phyloP scores from a whole-genome alignment of 176 grass and related monocot species.

The Eleusine indica region DNA sequence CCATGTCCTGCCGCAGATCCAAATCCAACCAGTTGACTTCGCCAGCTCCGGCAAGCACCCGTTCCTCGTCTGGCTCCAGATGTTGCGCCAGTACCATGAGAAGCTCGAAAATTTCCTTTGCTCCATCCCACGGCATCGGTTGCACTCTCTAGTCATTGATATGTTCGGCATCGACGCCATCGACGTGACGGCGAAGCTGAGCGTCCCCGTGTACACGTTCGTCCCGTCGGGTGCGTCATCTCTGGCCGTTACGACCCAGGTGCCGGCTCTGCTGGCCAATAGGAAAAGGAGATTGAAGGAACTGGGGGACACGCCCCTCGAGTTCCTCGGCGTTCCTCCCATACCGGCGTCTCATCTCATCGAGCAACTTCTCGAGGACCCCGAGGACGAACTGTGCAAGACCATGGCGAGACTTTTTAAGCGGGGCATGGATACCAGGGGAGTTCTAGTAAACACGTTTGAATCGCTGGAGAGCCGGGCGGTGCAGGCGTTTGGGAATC shows the following conservation, averaged over 20 bases:
- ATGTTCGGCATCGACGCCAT: slow-evolving; percentile 53
- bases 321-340: slow-evolving; percentile 12
- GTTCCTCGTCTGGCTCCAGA: slow-evolving; percentile 17
- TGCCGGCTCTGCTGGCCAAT: not conserved
- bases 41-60: not conserved
- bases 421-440: not conserved
- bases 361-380: slow-evolving; percentile 18
- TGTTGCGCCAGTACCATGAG: slow-evolving; percentile 7
- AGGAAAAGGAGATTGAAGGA: slow-evolving; percentile 18
- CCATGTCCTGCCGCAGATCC: slow-evolving; percentile 30
- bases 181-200: slow-evolving; percentile 7
- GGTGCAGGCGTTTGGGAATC: slow-evolving; percentile 15
- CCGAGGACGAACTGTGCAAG: slow-evolving; percentile 34
- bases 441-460: slow-evolving; percentile 26
- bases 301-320: slow-evolving; percentile 24
- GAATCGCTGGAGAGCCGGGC: slow-evolving; percentile 21
- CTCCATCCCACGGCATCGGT: slow-evolving; percentile 3
- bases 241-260: not conserved
- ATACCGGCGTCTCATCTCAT: slow-evolving; percentile 29
- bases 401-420: not conserved
- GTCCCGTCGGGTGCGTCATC: not conserved
- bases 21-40: not conserved
- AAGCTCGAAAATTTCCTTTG: slow-evolving; percentile 21
- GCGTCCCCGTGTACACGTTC: slow-evolving; percentile 21
- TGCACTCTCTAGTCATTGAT: slow-evolving; percentile 56